These are phyloP conservation scores for Diaporthe australafricana DNA, from an alignment of 2,329 filamentous ascomycete species.

Conservation along the genomic window DNA sequence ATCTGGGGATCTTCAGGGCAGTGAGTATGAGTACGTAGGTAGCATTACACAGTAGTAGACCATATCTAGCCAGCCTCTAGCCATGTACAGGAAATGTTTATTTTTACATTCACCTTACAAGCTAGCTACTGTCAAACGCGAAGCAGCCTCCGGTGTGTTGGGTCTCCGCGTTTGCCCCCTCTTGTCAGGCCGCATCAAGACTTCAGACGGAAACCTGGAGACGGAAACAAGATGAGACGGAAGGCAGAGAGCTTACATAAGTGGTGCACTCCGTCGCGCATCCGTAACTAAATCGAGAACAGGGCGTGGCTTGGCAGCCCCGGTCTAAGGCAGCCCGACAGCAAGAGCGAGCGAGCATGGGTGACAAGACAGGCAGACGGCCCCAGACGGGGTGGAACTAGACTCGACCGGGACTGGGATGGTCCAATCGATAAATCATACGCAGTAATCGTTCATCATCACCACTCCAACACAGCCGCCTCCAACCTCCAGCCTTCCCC, in stretches of 20 bases:
- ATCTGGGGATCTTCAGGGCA: background rate
- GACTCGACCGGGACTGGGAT: background rate
- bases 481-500: slow-evolving; percentile 20
- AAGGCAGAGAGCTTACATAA: slow-evolving; percentile 10
- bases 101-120: background rate
- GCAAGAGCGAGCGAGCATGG: background rate
- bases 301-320: background rate
- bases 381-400: background rate
- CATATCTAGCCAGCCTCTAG: background rate
- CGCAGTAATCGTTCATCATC: background rate
- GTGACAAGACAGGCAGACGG: background rate
- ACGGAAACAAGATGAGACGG: slow-evolving; percentile 14
- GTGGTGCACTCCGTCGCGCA: no score
- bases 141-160: slow-evolving; percentile 5
- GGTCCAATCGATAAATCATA: slow-evolving; percentile 18
- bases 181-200: slow-evolving; percentile 7
- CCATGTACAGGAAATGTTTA: background rate
- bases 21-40: background rate
- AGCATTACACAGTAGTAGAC: background rate
- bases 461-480: slow-evolving; percentile 7
- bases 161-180: background rate
- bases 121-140: slow-evolving; percentile 17
- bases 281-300: slow-evolving; percentile 12
- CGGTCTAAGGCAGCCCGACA: background rate
- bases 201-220: slow-evolving; percentile 21